Base-by-base conservation (phyloP, 2,329 filamentous ascomycete genomes). In the Scortechinia acanthostroma region DNA sequence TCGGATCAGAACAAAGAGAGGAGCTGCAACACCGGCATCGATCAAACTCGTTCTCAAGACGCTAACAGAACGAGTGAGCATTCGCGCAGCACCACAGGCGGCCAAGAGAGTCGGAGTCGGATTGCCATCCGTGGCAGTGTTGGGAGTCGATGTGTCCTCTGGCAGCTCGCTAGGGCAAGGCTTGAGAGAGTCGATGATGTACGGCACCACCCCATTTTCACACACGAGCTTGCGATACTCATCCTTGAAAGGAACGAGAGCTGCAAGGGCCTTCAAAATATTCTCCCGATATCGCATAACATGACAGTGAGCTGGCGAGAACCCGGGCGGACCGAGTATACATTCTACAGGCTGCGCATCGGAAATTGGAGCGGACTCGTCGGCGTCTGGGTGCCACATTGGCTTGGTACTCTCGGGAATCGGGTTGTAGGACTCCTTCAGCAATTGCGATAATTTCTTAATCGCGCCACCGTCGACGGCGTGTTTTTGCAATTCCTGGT, bases 11-110 rank as follows among this genome's bases (percentile, higher is more conserved):
- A 73, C 71, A 52, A 91, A 85, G 4, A 95, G 68, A 3, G 91
- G 91, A 52, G 80, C 75, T 2, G 86, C 84, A 43, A 95, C 83
- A 4, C 83, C 86, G 48, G 88, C 81, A 62, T 98, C 93, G 47
- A 95, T 88, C 42, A 98, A 68, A 43, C 85, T 86, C 2, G 93
- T 97, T 43, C 93, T 74, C 16, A 97, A 67, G 37, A 91, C 83
- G 58, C 80, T 87, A 19, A 95, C 84, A 1, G 90, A 95, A 35
- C 93, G 80, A 2, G 89, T 88, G 42, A 97, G 70, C 59, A 90
- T 87, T 50, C 88, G 77, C 21, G 90, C 77, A 21, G 87, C 82
- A 56, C 88, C 83, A 58, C 91, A 96, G 1, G 89, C 91, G 17
- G 91, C 90, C 45, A 94, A 74, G 19, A 97, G 72, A 19, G 95